Evolutionary conservation across 202 grass and related monocot species (phyloP).

Genomic region (Elaeis oleifera): DNA sequence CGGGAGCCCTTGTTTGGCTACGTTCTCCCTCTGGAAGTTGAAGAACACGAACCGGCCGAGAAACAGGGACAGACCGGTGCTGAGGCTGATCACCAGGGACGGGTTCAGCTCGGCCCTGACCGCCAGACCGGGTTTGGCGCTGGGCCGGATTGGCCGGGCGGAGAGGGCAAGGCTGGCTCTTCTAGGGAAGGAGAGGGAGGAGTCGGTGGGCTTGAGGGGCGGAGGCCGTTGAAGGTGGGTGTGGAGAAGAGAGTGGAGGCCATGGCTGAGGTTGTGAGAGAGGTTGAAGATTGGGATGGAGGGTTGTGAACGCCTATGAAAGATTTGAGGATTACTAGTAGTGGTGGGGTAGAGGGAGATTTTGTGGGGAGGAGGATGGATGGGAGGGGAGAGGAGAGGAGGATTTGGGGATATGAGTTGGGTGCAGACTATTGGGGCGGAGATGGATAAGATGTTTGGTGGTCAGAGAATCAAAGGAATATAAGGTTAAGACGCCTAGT

Average conservation of each 20-base stretch:
- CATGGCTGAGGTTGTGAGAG: not conserved
- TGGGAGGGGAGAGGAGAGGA: slow-evolving; percentile 15
- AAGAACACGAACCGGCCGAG: slow-evolving; percentile 91
- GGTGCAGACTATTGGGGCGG: slow-evolving; percentile 37
- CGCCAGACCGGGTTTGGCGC: not conserved
- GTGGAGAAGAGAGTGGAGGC: slow-evolving; percentile 1
- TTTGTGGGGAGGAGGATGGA: slow-evolving; percentile 9
- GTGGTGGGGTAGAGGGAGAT: slow-evolving; percentile 6
- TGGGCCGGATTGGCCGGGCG: not conserved
- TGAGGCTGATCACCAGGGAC: slow-evolving; percentile 17
- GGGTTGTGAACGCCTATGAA: no score
- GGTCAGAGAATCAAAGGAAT: no score
- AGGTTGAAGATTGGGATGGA: no score
- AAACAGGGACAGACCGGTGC: slow-evolving; percentile 56
- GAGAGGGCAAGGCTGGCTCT: slow-evolving; percentile 32
- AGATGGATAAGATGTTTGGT: slow-evolving; percentile 20
- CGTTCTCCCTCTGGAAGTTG: slow-evolving; percentile 94
- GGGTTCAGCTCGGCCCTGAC: slow-evolving; percentile 17
- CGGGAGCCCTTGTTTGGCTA: slow-evolving; percentile 84
- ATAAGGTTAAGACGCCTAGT: no score
- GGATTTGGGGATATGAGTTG: slow-evolving; percentile 31
- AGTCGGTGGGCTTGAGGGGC: slow-evolving; percentile 26
- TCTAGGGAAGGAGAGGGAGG: no score
- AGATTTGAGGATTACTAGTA: not conserved
- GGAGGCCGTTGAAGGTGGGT: slow-evolving; percentile 38